Evolutionary conservation across 352 stramenopile genomes (phyloP).

Genomic region (Blastocystis sp.): DNA sequence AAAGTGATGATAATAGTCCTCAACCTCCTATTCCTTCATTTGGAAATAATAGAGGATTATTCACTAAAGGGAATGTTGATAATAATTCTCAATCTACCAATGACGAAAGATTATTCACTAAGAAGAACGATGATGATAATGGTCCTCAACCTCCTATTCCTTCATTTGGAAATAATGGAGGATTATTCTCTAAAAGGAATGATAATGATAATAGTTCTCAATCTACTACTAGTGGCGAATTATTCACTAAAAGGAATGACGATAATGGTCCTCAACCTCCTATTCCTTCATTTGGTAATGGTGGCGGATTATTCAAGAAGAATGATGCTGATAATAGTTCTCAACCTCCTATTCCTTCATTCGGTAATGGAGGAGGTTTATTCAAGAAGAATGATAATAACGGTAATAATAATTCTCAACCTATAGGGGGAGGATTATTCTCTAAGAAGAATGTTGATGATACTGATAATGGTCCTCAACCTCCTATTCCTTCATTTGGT

Average conservation of each 20-base stretch:
- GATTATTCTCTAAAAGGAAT: not conserved
- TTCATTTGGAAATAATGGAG: not conserved
- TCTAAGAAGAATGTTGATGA: not conserved
- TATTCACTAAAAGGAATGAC: not conserved
- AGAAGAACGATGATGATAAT: not conserved
- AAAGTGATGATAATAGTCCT: not conserved
- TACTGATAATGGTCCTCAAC: not conserved
- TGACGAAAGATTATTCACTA: not conserved
- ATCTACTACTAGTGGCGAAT: not conserved
- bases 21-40: not conserved
- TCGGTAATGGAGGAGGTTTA: not conserved
- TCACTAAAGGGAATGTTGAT: no score
- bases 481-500: constrained; percentile 11
- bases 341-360: not conserved
- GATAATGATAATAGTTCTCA: not conserved
- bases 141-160: not conserved
- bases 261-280: not conserved
- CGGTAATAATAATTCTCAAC: not conserved
- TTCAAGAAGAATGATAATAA: not conserved
- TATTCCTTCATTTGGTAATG: not conserved
- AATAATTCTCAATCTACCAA: no score
- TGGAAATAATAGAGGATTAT: no score
- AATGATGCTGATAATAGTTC: not conserved
- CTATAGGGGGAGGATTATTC: not conserved
- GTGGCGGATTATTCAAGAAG: not conserved